A percentile compares a stretch with the other conserved stretches of the same genome.
These are phyloP conservation scores for Theobroma cacao DNA, from an alignment of 345 rosid genomes.

Conservation along the genomic window DNA sequence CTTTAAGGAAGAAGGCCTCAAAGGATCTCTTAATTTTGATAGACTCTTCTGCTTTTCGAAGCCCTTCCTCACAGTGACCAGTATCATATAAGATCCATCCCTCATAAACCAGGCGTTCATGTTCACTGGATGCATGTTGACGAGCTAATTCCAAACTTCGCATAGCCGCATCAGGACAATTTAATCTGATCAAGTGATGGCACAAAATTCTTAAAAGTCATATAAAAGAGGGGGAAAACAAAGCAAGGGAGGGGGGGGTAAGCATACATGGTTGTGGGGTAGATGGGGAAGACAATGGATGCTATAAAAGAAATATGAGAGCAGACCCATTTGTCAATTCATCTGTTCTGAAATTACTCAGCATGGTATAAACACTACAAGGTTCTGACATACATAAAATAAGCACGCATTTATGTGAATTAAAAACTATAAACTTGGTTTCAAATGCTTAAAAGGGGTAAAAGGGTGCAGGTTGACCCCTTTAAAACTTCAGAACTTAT, in stretches of 20 bases:
- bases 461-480: not conserved
- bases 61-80: constrained; percentile 93
- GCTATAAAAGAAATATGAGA: not conserved
- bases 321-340: not conserved
- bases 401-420: not conserved
- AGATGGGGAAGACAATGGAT: constrained; percentile 1
- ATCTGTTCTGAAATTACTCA: not conserved
- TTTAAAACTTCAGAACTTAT: not conserved
- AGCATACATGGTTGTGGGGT: not conserved
- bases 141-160: constrained; percentile 91
- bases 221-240: not conserved
- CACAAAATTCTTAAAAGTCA: not conserved
- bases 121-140: constrained; percentile 78
- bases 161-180: constrained; percentile 97
- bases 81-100: constrained; percentile 99
- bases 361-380: not conserved
- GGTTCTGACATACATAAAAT: not conserved
- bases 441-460: not conserved
- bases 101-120: constrained; percentile 90
- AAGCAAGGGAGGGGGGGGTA: not conserved
- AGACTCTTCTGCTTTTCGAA: constrained; percentile 86
- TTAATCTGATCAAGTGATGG: constrained; percentile 56
- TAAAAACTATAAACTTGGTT: not conserved
- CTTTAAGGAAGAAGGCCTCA: constrained; percentile 98
- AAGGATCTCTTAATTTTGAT: constrained; percentile 78